Evolutionary conservation across 2,329 filamentous ascomycete genomes (phyloP), one percentile per base, ranked within the genome.

Genomic region (Davidsoniella australis): DNA sequence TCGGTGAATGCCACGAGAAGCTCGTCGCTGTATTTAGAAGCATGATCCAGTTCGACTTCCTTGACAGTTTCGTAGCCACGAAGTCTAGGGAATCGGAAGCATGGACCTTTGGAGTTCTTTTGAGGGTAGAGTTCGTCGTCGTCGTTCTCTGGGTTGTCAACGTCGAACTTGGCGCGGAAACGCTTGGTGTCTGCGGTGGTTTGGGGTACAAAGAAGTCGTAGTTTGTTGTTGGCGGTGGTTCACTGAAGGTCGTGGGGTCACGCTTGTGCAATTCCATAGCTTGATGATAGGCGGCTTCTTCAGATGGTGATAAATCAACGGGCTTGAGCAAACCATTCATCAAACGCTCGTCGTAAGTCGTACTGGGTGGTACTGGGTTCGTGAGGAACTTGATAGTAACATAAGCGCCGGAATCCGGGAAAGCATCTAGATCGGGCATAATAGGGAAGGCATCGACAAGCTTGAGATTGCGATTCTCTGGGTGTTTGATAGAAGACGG

Each of bases 381-480:
- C 55, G 72, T 76, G 47, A 71, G 70, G 62, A 82, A 82, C 62
- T 82, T 82, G 64, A 82, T 69, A 12, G 78, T 76, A 54, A 81
- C 74, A 58, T 82, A 83, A 53, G 78, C 77, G 49, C 79, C 78
- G 2, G 74, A 75, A 61, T 83, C 79, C 44, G 78, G 77, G 65
- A 81, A 80, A n/a, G 76, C 73, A 53, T 80, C 74, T 40, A 79
- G 68, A 57, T 83, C 79, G 5, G 79, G 79, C 16, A 82, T 62
- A 38, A 83, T 62, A 24, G 78, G 76, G 53, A 70, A 73, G 16
- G 73, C 72, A 41, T 78, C 73, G 14, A 79, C 68, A 3, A 80
- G 64, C 57, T 71, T 72, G 53, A 80, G 61, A 55, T 74, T 60
- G 56, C 66, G 71, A 63, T 77, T 79, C 44, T 68, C 69, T 4